Percentiles rank a stretch among this genome's conserved stretches.
Conservation (phyloP, 73 alveolate species). For the Symbiodinium pilosum region DNA sequence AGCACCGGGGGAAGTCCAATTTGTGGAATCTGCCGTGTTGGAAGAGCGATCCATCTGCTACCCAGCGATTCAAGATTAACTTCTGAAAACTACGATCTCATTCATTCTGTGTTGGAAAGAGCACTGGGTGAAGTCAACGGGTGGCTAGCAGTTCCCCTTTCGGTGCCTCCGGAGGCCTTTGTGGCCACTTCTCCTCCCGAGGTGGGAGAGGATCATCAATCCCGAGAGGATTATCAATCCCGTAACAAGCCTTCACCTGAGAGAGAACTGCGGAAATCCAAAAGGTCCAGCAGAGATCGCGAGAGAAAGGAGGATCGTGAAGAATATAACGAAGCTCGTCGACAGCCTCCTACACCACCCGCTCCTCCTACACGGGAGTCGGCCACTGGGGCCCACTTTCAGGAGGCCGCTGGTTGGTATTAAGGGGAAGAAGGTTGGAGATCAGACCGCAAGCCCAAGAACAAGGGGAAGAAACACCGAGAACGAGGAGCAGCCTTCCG, state of each 20-base stretch:
- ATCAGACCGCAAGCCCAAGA: neutral
- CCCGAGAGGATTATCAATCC: neutral
- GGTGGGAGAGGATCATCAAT: neutral
- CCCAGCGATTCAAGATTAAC: neutral
- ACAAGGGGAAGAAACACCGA: neutral
- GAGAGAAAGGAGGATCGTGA: neutral
- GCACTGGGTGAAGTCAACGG: neutral
- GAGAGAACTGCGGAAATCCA: neutral
- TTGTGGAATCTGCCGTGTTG: neutral
- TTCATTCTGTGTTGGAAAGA: neutral
- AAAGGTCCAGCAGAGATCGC: neutral
- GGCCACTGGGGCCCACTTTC: neutral
- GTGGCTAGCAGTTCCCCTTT: neutral
- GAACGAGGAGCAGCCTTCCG: neutral
- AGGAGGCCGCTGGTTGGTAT: neutral
- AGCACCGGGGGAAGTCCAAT: neutral
- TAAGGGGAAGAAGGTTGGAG: neutral
- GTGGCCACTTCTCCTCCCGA: neutral
- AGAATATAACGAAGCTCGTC: too few species aligned
- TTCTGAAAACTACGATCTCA: neutral
- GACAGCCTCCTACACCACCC: neutral
- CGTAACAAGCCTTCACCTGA: neutral
- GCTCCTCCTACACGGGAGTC: neutral
- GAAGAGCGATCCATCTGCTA: neutral
- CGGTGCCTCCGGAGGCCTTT: neutral